Conservation (phyloP, 176 grass and related monocot species). For the Triticum aestivum region IWGSC_CS_RefSeq_v2.1 NC_057800.1:94139905-94140404, state of each 20-base stretch:
- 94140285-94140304: conserved; percentile 28
- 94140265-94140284: too few relatives aligned
- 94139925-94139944: too few relatives aligned
- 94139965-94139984: too few relatives aligned
- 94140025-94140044: too few relatives aligned
- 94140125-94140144: background rate
- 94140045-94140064: background rate
- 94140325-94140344: conserved; percentile 18
- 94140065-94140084: background rate
- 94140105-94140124: background rate
- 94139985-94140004: too few relatives aligned
- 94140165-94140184: background rate
- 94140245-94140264: too few relatives aligned
- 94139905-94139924: too few relatives aligned
- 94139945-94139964: too few relatives aligned
- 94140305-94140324: conserved; percentile 23
- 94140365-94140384: background rate
- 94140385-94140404: background rate
- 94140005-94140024: too few relatives aligned
- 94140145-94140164: too few relatives aligned
- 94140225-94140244: too few relatives aligned
- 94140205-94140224: background rate
- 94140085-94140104: background rate
- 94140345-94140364: background rate
- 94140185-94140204: background rate